Evolutionary conservation across 768 basidiomycete species (phyloP), one percentile per base, ranked within the genome.

Genomic region (Multifurca ochricompacta): DNA sequence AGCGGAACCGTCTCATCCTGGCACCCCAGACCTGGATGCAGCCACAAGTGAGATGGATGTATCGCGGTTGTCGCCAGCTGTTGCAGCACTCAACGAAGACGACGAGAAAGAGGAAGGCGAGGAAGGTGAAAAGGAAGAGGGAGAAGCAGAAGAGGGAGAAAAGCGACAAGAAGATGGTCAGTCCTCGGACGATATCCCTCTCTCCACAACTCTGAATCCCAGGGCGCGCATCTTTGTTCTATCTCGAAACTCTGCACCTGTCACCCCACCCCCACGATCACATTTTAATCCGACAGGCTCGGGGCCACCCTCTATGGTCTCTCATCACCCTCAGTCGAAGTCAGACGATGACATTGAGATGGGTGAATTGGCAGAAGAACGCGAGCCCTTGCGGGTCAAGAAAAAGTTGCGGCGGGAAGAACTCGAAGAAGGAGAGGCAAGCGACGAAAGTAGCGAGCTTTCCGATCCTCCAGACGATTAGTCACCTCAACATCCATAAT

Each of bases 371-470:
- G 83, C 87, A 56, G 89, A 91, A 64, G 79, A 80, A 49, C 79
- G 80, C 3, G 79, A 74, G 56, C 77, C 70, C 49, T 59, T 61
- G 32, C 73, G 80, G 46, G 51, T 39, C 54, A 82, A 79, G 67
- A 81, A 73, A 67, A 83, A 78, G 58, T 51, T 65, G 21, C 54
- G 64, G 36, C 71, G 78, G 49, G 87, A 91, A 62, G 89, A 91
- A 46, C 68, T 89, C 58, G 89, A 91, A 65, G 89, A 91, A 70
- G 89, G 89, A 23, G 89, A 91, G 68, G 87, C 89, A 32, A 89
- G 85, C 53, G 87, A 90, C 63, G 75, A 77, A 36, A 87, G 86
- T 62, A 90, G 86, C 63, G 82, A 79, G 59, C 72, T 89, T 48
- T 86, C 87, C 19, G 87, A 88, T 36, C 82, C 80, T 50, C 87